Evolutionary conservation across 164 flowering plant species (phyloP).

Genomic region (Euptelea pleiosperma): DNA sequence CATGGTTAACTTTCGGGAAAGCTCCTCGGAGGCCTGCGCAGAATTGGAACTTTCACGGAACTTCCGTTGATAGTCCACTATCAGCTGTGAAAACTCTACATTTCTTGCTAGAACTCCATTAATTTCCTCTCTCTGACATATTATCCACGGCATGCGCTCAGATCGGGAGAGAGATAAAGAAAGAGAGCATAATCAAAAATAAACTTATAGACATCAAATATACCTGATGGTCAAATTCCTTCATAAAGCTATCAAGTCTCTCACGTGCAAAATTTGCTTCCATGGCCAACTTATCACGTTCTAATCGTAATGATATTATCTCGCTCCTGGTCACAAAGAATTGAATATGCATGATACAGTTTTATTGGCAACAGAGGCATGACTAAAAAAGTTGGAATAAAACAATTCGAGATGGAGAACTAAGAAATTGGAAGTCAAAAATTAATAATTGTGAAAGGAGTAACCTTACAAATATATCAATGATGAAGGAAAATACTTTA

Average conservation of each 20-base stretch:
- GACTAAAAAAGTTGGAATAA: not conserved
- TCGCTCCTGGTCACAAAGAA: conserved; percentile 37
- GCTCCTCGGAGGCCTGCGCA: conserved; percentile 59
- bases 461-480: not conserved
- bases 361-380: not conserved
- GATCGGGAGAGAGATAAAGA: not conserved
- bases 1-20: conserved; percentile 66
- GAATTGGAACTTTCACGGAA: conserved; percentile 73
- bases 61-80: conserved; percentile 72
- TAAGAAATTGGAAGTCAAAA: not conserved
- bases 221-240: conserved; percentile 68
- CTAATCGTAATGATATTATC: conserved; percentile 40
- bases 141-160: conserved; percentile 7
- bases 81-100: conserved; percentile 79
- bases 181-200: not conserved
- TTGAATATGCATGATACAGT: not conserved
- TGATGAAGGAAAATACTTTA: not conserved
- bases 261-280: conserved; percentile 64
- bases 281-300: conserved; percentile 61
- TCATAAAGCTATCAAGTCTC: conserved; percentile 53
- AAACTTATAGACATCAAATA: not conserved
- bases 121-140: conserved; percentile 54
- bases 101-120: conserved; percentile 65
- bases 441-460: not conserved
- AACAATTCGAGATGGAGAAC: no score